These are phyloP conservation scores for Penicillium pancosmium DNA, from an alignment of 495 filamentous ascomycete genomes.

Conservation along the genomic window DNA sequence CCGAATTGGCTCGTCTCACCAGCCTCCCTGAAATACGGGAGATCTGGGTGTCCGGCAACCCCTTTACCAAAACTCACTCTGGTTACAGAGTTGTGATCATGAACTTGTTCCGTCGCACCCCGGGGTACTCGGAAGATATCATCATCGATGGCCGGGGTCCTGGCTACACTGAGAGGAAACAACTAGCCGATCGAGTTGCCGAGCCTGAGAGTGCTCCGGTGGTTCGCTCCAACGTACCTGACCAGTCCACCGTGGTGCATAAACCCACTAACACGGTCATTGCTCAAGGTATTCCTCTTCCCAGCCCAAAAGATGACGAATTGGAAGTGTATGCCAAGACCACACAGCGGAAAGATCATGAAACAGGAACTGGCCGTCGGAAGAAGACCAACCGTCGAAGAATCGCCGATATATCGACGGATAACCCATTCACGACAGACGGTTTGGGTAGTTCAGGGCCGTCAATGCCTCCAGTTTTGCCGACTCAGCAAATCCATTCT, in stretches of 20 bases:
- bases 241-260: slow-evolving; percentile 62
- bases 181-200: slow-evolving; percentile 78
- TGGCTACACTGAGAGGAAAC: slow-evolving; percentile 78
- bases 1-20: slow-evolving; percentile 86
- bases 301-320: slow-evolving; percentile 53
- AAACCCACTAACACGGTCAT: slow-evolving; percentile 42
- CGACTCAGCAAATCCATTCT: slow-evolving; percentile 38
- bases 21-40: slow-evolving; percentile 88
- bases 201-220: slow-evolving; percentile 75
- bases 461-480: slow-evolving; percentile 30
- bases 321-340: slow-evolving; percentile 53
- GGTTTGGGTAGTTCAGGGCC: slow-evolving; percentile 37
- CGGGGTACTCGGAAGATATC: slow-evolving; percentile 88
- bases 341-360: slow-evolving; percentile 32
- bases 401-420: slow-evolving; percentile 79
- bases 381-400: slow-evolving; percentile 66
- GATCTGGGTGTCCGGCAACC: slow-evolving; percentile 87
- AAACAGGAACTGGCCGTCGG: slow-evolving; percentile 44
- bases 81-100: slow-evolving; percentile 88
- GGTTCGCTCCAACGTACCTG: slow-evolving; percentile 63
- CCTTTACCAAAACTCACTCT: slow-evolving; percentile 84
- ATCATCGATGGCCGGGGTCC: slow-evolving; percentile 83
- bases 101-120: slow-evolving; percentile 92
- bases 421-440: slow-evolving; percentile 49
- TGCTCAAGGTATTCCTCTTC: slow-evolving; percentile 12